Evolutionary conservation across 768 basidiomycete species (phyloP).

Genomic region (Mycena galericulata): DNA sequence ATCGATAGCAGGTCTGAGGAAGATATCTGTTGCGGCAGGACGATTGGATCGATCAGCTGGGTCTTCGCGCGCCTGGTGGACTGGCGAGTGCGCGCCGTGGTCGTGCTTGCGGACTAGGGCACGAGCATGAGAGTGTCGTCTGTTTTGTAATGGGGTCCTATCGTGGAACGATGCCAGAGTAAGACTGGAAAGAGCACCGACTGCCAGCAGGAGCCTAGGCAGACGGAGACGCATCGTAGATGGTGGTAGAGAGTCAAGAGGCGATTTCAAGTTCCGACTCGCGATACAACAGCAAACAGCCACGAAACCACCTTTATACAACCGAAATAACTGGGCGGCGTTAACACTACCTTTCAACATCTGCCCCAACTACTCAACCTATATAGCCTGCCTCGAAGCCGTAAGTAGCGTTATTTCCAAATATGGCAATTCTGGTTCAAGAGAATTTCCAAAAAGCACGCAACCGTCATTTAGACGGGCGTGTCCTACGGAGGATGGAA

Average conservation of each 20-base stretch:
- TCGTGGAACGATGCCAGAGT: not conserved
- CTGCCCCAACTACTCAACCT: too few species aligned
- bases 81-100: not conserved
- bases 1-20: not conserved
- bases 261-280: not conserved
- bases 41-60: not conserved
- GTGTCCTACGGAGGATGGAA: too few species aligned
- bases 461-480: too few species aligned
- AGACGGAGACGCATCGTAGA: not conserved
- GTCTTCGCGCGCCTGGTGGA: not conserved
- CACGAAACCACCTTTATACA: too few species aligned
- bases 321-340: too few species aligned
- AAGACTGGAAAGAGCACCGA: not conserved
- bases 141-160: not conserved
- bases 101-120: not conserved
- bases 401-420: conserved; percentile 11
- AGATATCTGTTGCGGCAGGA: not conserved
- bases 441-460: too few species aligned
- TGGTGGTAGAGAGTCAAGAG: not conserved
- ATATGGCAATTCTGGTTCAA: not conserved
- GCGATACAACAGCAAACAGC: too few species aligned
- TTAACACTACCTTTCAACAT: too few species aligned
- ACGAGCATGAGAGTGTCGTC: not conserved
- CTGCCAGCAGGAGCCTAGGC: not conserved
- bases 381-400: too few species aligned